These are phyloP conservation scores for Grammothele lineata DNA, from an alignment of 768 basidiomycete genomes.

Conservation along the genomic window DNA sequence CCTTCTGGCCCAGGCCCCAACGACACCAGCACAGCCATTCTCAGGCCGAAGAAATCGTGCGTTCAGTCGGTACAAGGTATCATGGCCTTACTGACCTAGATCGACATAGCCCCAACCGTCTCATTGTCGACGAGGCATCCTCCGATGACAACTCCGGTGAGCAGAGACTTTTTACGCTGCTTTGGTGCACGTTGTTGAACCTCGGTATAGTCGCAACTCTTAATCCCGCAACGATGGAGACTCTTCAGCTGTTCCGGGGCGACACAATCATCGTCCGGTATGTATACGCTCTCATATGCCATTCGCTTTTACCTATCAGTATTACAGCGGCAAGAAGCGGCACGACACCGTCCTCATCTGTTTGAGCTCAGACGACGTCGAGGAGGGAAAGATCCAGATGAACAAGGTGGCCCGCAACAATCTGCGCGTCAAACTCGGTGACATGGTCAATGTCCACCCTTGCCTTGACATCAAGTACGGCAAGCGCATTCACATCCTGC, in stretches of 20 bases:
- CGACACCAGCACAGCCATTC: slow-evolving; percentile 91
- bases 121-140: slow-evolving; percentile 93
- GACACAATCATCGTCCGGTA: slow-evolving; percentile 95
- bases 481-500: slow-evolving; percentile 93
- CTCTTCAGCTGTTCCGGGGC: slow-evolving; percentile 88
- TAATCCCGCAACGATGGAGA: slow-evolving; percentile 96
- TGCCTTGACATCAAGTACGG: slow-evolving; percentile 99
- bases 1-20: slow-evolving; percentile 81
- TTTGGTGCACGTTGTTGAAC: background rate
- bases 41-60: slow-evolving; percentile 97
- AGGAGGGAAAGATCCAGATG: slow-evolving; percentile 96
- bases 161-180: slow-evolving; percentile 12
- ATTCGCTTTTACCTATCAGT: background rate
- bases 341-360: slow-evolving; percentile 97
- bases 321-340: slow-evolving; percentile 87
- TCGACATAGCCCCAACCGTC: slow-evolving; percentile 90
- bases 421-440: slow-evolving; percentile 94
- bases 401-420: slow-evolving; percentile 99
- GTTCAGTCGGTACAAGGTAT: slow-evolving; percentile 29
- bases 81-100: slow-evolving; percentile 16
- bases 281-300: slow-evolving; percentile 14
- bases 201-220: slow-evolving; percentile 76
- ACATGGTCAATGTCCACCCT: slow-evolving; percentile 92
- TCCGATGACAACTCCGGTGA: slow-evolving; percentile 94
- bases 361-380: slow-evolving; percentile 91